Conservation (phyloP, 108 stramenopile species). For the Discostella stelligeroides region DNA sequence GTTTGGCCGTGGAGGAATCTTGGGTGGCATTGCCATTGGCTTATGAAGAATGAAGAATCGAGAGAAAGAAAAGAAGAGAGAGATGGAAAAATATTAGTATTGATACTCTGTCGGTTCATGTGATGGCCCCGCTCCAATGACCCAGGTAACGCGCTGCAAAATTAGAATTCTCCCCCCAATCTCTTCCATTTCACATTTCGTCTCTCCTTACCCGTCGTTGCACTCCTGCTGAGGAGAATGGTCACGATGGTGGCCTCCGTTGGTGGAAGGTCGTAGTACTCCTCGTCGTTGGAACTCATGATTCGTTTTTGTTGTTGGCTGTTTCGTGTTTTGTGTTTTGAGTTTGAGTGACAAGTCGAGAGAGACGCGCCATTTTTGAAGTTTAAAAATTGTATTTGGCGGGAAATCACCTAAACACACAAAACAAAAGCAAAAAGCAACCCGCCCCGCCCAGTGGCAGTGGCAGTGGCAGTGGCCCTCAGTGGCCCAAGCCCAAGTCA, state of each 20-base stretch:
- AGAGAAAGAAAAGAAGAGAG: not conserved
- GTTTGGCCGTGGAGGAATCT: slow-evolving; percentile 31
- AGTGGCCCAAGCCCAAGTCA: no score
- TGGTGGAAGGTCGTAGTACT: slow-evolving; percentile 7
- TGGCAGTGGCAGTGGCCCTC: no score
- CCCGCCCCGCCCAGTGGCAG: no score
- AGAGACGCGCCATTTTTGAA: no score
- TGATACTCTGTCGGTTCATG: not conserved
- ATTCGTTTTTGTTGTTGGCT: slow-evolving; percentile 1
- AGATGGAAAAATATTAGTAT: not conserved
- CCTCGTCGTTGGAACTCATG: slow-evolving; percentile 3
- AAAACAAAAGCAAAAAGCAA: no score
- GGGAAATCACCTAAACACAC: no score
- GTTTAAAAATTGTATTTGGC: no score
- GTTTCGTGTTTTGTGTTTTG: no score
- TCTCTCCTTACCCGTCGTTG: slow-evolving; percentile 25
- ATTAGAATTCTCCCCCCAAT: no score
- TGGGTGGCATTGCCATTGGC: slow-evolving; percentile 32
- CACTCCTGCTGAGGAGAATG: slow-evolving; percentile 27
- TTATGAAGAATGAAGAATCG: not conserved
- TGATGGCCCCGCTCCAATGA: no score
- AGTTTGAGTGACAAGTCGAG: no score
- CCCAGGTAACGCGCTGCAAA: no score
- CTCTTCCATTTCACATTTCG: not conserved
- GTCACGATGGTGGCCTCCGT: slow-evolving; percentile 24